A percentile compares a stretch with the other conserved stretches of the same genome.
Evolutionary conservation across 371 early-diverging fungal genomes (phyloP).

Genomic region (Phascolomyces articulosus): DNA sequence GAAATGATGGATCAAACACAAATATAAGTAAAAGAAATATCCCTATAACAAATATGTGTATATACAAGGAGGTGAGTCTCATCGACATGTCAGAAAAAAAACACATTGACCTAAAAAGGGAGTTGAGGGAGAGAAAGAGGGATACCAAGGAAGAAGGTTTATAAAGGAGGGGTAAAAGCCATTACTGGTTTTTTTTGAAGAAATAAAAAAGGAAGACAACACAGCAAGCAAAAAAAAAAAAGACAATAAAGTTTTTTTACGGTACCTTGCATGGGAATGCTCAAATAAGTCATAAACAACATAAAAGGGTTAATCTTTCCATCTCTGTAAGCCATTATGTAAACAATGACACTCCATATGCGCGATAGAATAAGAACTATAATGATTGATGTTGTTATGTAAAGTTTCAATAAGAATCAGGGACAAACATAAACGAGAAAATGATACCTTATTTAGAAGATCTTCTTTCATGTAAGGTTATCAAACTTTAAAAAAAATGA

Average conservation of each 20-base stretch:
- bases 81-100: background rate
- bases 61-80: background rate
- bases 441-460: no score
- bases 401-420: no score
- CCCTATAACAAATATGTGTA: background rate
- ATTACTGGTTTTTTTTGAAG: background rate
- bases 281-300: conserved; percentile 9
- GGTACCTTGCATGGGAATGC: conserved; percentile 16
- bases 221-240: background rate
- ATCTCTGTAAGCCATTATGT: background rate
- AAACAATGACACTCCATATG: conserved; percentile 15
- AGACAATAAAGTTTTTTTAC: background rate
- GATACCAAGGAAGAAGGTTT: background rate
- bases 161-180: no score
- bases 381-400: no score
- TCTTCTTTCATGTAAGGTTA: no score
- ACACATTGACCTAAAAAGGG: no score
- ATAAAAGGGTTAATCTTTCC: conserved; percentile 10
- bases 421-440: no score
- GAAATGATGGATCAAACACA: conserved; percentile 13
- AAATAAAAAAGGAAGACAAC: background rate
- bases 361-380: conserved; percentile 17
- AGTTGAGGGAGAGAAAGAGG: no score
- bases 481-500: no score
- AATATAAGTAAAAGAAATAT: conserved; percentile 12